Percentiles rank a stretch among this genome's conserved stretches.
phyloP scores from a whole-genome alignment of 768 basidiomycete genomes.

The Mycena capillaripes region DNA sequence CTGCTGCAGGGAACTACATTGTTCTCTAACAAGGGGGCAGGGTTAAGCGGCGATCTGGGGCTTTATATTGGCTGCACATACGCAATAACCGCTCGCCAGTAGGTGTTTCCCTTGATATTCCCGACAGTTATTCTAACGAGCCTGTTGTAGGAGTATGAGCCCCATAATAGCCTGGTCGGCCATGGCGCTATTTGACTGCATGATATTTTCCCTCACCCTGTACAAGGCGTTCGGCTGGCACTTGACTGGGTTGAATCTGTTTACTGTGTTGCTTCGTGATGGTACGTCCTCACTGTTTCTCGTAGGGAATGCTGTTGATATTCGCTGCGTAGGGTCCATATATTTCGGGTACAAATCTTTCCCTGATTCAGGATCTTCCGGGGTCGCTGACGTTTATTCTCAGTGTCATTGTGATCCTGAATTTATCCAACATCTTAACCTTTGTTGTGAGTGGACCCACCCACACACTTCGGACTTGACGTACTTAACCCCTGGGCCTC shows the following conservation, averaged over 20 bases:
- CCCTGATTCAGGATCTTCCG: neutral
- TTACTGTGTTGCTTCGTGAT: constrained; percentile 10
- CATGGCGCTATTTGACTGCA: constrained; percentile 17
- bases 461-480: neutral
- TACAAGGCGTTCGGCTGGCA: neutral
- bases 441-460: neutral
- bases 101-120: neutral
- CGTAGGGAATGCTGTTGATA: no score
- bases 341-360: constrained; percentile 7
- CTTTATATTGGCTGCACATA: neutral
- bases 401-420: constrained; percentile 6
- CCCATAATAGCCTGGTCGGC: neutral
- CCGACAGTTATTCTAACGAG: neutral
- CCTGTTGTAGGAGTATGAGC: neutral
- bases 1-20: no score
- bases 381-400: no score
- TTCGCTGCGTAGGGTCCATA: neutral
- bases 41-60: no score
- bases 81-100: neutral
- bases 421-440: constrained; percentile 14
- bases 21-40: no score
- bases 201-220: constrained; percentile 10
- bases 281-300: neutral
- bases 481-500: neutral
- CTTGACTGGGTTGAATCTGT: neutral